phyloP scores from a whole-genome alignment of 2,329 filamentous ascomycete species.

The Tolypocladium tropicale region DNA sequence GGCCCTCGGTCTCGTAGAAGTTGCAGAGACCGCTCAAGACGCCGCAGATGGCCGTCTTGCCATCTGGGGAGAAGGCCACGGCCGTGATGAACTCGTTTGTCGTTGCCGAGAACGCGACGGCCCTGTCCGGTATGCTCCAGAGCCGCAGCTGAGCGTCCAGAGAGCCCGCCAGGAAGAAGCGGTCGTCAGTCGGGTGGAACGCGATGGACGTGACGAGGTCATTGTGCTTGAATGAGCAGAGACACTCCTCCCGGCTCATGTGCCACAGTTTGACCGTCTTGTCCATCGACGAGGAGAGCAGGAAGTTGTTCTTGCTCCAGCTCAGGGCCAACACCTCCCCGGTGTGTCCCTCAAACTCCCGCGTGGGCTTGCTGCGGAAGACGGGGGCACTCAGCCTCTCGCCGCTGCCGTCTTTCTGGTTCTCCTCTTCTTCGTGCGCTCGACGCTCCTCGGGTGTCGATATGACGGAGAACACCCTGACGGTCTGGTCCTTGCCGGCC shows the following conservation, averaged over 20 bases:
- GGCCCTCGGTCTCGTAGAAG: constrained; percentile 86
- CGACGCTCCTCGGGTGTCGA: constrained; percentile 70
- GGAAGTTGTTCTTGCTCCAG: constrained; percentile 99
- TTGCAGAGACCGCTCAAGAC: constrained; percentile 76
- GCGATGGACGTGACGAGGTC: constrained; percentile 92
- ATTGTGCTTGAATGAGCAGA: constrained; percentile 89
- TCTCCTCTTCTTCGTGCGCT: constrained; percentile 50
- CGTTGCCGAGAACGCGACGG: constrained; percentile 71
- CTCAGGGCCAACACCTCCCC: constrained; percentile 83
- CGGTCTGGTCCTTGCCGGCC: constrained; percentile 78
- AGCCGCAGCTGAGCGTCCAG: constrained; percentile 79
- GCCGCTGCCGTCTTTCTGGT: constrained; percentile 20
- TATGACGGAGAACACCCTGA: constrained; percentile 84
- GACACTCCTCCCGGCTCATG: constrained; percentile 69
- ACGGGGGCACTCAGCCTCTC: constrained; percentile 79
- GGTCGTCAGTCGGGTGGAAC: constrained; percentile 89
- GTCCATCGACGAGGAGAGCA: constrained; percentile 94
- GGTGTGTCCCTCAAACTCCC: constrained; percentile 75
- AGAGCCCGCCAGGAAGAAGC: constrained; percentile 92
- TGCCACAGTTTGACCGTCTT: constrained; percentile 96
- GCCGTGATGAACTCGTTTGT: constrained; percentile 85
- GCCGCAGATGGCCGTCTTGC: constrained; percentile 80
- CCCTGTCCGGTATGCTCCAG: constrained; percentile 96
- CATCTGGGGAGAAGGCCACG: constrained; percentile 87
- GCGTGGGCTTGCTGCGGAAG: constrained; percentile 67